Conservation (phyloP, 371 early-diverging fungal genomes). For the Mortierella polycephala region DNA sequence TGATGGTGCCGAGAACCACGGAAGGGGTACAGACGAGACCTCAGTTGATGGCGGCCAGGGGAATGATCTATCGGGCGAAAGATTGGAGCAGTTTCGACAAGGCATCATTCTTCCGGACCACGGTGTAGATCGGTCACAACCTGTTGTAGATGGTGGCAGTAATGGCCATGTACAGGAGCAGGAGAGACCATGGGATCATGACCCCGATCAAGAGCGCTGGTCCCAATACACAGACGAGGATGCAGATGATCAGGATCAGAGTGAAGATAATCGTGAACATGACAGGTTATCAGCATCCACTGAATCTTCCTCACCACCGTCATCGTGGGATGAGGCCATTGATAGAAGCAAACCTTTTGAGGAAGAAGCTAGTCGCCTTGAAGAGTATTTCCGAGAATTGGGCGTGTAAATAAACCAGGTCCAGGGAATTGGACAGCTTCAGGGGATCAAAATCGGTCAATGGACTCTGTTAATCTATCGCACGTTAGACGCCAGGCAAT, state of each 20-base stretch:
- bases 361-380: slow-evolving; percentile 20
- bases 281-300: not conserved
- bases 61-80: slow-evolving; percentile 17
- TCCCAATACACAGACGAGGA: not conserved
- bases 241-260: slow-evolving; percentile 4
- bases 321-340: not conserved
- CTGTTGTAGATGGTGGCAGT: not conserved
- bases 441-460: not conserved
- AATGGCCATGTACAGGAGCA: not conserved
- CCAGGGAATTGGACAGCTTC: not conserved
- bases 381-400: slow-evolving; percentile 13
- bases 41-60: not conserved
- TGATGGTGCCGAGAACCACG: slow-evolving; percentile 1
- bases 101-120: slow-evolving; percentile 31
- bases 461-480: too few relatives aligned
- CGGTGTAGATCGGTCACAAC: not conserved
- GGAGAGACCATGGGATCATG: not conserved
- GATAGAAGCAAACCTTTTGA: slow-evolving; percentile 11
- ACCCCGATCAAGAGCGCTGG: not conserved
- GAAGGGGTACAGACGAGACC: not conserved
- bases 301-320: not conserved
- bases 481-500: too few relatives aligned
- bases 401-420: not conserved
- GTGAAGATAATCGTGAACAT: not conserved
- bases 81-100: slow-evolving; percentile 35